Base-by-base conservation (phyloP, 306 rosid species). In the Datisca glomerata region DNA sequence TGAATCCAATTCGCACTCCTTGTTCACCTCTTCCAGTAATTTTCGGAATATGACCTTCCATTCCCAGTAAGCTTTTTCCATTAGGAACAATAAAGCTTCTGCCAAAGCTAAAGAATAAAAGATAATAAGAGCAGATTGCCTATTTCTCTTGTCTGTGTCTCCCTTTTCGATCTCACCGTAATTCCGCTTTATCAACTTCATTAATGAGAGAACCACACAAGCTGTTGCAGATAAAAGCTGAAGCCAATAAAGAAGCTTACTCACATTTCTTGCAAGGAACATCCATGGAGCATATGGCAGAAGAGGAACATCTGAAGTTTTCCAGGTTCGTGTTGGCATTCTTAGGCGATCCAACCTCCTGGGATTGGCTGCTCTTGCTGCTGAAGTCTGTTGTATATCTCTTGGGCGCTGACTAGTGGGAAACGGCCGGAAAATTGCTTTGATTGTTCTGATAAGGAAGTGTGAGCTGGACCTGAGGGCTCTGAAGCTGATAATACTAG, bases 221-320 rank as follows among this genome's bases (percentile, higher is more conserved):
- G 86, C 84, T 20, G 61, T 63, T 20, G 98, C 98, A 46, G 98
- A 91, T 12, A 91, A 50, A 23, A 91, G 75, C 64, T 84, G 98
- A 39, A 84, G 96, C 96, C 98, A 91, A 69, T 75, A 80, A 20
- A 91, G 70, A 70, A 91, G 34, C 78, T 57, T 84, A 31, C 98
- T 84, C 52, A 91, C 55, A 55, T 91, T 63, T 25, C 70, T 71
- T 2, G 96, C 59, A 11, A 64, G 51, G 63, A 78, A 91, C 57
- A 78, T 59, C 94, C 89, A 75, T 14, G 63, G 53, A 32, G 59
- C 89, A 55, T 64, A 91, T 1, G 96, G 96, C 2, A 91, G 40
- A 42, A 84, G 59, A 27, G 98, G 98, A 57, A 84, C 96, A 46
- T 84, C 84, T 15, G 96, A 70, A 39, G 76, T 73, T 53, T 49